Conservation (phyloP, 352 stramenopile species). For the Globisporangium nunn region DNA sequence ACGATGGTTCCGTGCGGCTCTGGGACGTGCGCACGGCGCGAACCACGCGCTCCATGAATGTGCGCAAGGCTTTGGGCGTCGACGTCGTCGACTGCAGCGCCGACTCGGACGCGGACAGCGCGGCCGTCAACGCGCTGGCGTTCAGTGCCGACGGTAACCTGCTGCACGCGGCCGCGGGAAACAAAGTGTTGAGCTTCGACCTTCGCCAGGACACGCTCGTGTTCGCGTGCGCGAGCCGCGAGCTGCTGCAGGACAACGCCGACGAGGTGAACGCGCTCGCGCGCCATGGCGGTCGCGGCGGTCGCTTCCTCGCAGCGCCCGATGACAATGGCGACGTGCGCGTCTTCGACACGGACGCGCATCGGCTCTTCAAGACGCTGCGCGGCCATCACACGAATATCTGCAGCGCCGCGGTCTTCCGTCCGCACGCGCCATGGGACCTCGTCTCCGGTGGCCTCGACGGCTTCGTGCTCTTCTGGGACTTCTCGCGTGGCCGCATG, state of each 20-base stretch:
- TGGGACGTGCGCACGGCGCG: constrained; percentile 61
- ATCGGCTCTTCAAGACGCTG: constrained; percentile 58
- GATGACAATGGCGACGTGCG: constrained; percentile 68
- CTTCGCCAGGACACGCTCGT: constrained; percentile 51
- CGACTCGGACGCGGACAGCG: constrained; percentile 22
- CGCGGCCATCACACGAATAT: constrained; percentile 63
- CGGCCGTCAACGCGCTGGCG: constrained; percentile 59
- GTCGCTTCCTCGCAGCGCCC: constrained; percentile 50
- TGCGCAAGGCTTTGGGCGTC: constrained; percentile 41
- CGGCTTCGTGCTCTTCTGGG: constrained; percentile 66
- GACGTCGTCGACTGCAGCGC: constrained; percentile 1
- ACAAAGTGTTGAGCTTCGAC: constrained; percentile 66
- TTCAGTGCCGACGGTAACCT: constrained; percentile 36
- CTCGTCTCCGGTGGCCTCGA: constrained; percentile 69
- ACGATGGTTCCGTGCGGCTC: constrained; percentile 60
- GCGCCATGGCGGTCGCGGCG: constrained; percentile 35
- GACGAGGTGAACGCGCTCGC: constrained; percentile 67
- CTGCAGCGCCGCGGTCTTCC: constrained; percentile 59
- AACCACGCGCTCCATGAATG: constrained; percentile 57
- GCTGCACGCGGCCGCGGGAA: constrained; percentile 51
- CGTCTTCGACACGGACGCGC: constrained; percentile 51
- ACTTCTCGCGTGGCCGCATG: constrained; percentile 59
- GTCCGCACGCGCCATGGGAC: constrained; percentile 64
- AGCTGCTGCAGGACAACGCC: constrained; percentile 52
- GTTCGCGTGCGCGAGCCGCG: constrained; percentile 39